A percentile compares a stretch with the other conserved stretches of the same genome.
phyloP scores from a whole-genome alignment of 106 monocot species.

The Alisma plantagoaquatica region DNA sequence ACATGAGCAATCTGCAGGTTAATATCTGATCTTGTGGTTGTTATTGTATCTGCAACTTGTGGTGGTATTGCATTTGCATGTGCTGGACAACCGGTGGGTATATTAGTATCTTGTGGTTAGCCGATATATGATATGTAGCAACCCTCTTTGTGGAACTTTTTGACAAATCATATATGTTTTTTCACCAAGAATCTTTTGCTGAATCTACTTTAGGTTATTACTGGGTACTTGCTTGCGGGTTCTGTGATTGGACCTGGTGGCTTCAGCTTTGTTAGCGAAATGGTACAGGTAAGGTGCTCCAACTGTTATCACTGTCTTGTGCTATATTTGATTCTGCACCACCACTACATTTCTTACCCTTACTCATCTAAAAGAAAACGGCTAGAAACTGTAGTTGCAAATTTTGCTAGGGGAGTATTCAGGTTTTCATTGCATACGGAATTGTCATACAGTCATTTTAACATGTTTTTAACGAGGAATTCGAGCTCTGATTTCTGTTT shows the following conservation, averaged over 20 bases:
- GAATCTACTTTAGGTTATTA: constrained; percentile 44
- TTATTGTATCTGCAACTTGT: too few species aligned
- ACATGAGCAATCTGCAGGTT: constrained; percentile 32
- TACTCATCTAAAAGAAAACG: too few species aligned
- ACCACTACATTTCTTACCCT: too few species aligned
- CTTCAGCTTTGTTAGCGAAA: constrained; percentile 84
- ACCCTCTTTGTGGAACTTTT: background rate
- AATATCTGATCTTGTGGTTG: constrained; percentile 97
- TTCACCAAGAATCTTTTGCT: background rate
- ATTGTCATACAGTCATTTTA: too few species aligned
- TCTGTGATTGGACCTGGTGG: constrained; percentile 93
- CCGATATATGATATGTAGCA: background rate
- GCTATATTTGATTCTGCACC: background rate
- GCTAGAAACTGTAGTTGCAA: too few species aligned
- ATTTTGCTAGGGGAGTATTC: too few species aligned
- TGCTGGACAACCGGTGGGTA: constrained; percentile 80
- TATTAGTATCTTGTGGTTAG: background rate
- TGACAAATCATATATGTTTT: background rate
- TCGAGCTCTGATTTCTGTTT: too few species aligned
- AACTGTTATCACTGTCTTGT: too few species aligned
- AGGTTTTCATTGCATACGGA: too few species aligned
- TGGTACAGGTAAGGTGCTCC: constrained; percentile 99
- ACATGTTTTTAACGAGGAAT: too few species aligned
- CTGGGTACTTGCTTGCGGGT: constrained; percentile 86
- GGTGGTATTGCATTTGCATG: constrained; percentile 97